Percentiles rank a stretch among this genome's conserved stretches.
Conservation (phyloP, 352 stramenopile genomes). For the Pilasporangium apinafurcum region DNA sequence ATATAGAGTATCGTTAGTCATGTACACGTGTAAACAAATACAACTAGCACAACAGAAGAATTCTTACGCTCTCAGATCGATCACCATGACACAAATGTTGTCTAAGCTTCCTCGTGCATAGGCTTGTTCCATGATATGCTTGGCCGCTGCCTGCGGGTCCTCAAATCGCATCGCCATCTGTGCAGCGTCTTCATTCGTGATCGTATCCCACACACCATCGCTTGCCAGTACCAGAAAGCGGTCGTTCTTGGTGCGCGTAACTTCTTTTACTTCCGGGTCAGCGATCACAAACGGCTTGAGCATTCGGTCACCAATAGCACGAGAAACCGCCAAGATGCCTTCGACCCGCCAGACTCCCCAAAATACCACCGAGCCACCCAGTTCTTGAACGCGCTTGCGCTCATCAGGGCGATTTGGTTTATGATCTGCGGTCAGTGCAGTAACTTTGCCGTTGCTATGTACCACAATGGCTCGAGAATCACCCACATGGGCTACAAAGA, state of each 20-base stretch:
- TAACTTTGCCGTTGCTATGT: conserved; percentile 65
- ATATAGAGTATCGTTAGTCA: not conserved
- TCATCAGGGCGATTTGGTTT: conserved; percentile 90
- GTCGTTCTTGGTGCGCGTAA: conserved; percentile 57
- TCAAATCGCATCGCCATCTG: conserved; percentile 62
- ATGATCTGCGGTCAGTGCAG: conserved; percentile 83
- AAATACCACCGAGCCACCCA: conserved; percentile 87
- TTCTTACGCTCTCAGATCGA: conserved; percentile 79
- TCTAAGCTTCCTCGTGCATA: conserved; percentile 82
- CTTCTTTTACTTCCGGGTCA: conserved; percentile 83
- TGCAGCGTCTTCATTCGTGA: conserved; percentile 85
- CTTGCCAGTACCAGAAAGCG: conserved; percentile 83
- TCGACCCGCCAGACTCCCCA: conserved; percentile 93
- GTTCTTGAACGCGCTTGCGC: conserved; percentile 78
- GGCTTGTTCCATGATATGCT: conserved; percentile 82
- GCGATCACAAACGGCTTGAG: conserved; percentile 91
- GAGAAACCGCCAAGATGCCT: conserved; percentile 90
- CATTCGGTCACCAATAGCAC: conserved; percentile 89
- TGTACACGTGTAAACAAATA: not conserved
- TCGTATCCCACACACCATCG: conserved; percentile 91
- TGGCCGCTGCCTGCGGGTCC: conserved; percentile 60
- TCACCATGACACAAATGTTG: conserved; percentile 90
- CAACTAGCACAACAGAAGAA: not conserved
- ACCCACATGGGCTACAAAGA: conserved; percentile 88
- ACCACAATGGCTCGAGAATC: conserved; percentile 89